Percentiles rank a stretch among this genome's conserved stretches.
These are phyloP conservation scores for Acanthamoeba lenticulata DNA, from an alignment of 208 protist species.

Conservation along the genomic window DNA sequence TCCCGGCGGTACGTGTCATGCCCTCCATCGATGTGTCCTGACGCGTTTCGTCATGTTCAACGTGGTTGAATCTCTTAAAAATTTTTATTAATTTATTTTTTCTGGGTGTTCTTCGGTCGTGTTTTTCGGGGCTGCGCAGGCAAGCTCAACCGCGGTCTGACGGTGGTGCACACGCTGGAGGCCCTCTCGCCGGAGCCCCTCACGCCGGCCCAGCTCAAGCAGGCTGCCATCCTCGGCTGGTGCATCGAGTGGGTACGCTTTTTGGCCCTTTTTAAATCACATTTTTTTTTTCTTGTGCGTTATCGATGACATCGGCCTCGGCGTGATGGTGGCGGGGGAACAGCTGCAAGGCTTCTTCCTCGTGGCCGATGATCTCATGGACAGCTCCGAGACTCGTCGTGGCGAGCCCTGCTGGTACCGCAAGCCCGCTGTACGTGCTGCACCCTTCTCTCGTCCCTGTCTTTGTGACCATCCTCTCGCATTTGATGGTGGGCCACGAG, in stretches of 20 bases:
- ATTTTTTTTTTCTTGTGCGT: background rate
- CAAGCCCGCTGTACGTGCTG: constrained; percentile 55
- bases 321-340: constrained; percentile 88
- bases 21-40: constrained; percentile 45
- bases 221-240: constrained; percentile 91
- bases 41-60: constrained; percentile 35
- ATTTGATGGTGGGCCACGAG: too few species aligned
- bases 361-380: constrained; percentile 98
- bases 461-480: constrained; percentile 35
- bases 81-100: background rate
- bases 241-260: constrained; percentile 80
- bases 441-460: background rate
- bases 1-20: constrained; percentile 35
- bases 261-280: background rate
- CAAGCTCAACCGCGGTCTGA: constrained; percentile 86
- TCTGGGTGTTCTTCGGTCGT: background rate
- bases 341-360: constrained; percentile 97
- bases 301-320: background rate
- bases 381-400: constrained; percentile 93
- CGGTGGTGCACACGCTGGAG: constrained; percentile 76
- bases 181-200: constrained; percentile 67
- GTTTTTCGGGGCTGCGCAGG: constrained; percentile 76
- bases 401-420: constrained; percentile 96
- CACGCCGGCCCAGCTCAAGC: constrained; percentile 84
- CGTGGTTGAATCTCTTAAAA: background rate